phyloP scores from a whole-genome alignment of 176 grass and related monocot genomes.

The Phragmites australis region DNA sequence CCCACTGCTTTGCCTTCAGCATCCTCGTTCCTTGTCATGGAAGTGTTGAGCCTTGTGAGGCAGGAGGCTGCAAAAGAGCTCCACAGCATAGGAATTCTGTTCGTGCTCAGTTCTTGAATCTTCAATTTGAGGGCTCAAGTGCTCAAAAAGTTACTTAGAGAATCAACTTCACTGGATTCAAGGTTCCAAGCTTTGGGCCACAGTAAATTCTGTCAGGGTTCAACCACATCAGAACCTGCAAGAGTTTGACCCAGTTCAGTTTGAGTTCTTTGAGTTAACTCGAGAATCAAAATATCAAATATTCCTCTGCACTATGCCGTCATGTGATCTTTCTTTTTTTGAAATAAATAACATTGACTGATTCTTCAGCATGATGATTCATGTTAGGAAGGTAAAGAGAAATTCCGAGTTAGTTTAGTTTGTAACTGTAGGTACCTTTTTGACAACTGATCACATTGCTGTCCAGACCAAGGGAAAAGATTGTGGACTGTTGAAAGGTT shows the following conservation, averaged over 20 bases:
- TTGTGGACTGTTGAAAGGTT: not conserved
- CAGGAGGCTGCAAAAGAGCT: conserved; percentile 9
- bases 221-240: not conserved
- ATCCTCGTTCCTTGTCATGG: not conserved
- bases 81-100: not conserved
- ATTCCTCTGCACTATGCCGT: not conserved
- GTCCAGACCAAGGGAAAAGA: not conserved
- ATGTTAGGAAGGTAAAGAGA: not conserved
- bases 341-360: not conserved
- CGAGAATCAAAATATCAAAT: not conserved
- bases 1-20: conserved; percentile 2
- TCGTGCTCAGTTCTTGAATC: not conserved
- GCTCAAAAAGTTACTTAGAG: not conserved
- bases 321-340: not conserved
- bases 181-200: not conserved
- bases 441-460: not conserved
- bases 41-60: not conserved
- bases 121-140: not conserved
- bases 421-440: not conserved
- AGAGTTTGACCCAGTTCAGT: not conserved
- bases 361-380: not conserved
- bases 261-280: not conserved
- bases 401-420: not conserved
- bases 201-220: not conserved
- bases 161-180: not conserved